Evolutionary conservation across 164 flowering plant genomes (phyloP).

Genomic region (Platanus orientalis): DNA sequence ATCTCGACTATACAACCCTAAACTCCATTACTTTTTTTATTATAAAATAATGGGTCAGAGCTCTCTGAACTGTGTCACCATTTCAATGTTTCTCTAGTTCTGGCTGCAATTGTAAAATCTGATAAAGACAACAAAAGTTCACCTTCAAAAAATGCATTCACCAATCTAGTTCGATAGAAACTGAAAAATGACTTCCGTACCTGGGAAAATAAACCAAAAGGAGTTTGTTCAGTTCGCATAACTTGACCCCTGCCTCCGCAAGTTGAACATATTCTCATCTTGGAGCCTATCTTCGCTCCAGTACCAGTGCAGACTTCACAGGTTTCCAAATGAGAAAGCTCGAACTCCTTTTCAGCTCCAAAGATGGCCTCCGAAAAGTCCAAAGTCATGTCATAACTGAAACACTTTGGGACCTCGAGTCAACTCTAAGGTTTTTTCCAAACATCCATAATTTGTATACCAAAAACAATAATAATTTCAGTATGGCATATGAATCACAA

Average conservation of each 20-base stretch:
- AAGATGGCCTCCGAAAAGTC: conserved; percentile 86
- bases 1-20: no score
- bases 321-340: conserved; percentile 86
- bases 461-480: no score
- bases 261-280: conserved; percentile 89
- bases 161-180: neutral
- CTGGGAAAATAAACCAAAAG: conserved; percentile 97
- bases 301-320: conserved; percentile 85
- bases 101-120: neutral
- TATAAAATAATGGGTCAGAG: no score
- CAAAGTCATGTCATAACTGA: conserved; percentile 84
- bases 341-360: conserved; percentile 92
- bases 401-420: conserved; percentile 30
- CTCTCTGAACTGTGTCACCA: no score
- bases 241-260: conserved; percentile 99
- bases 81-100: neutral
- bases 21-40: no score
- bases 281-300: conserved; percentile 87
- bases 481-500: no score
- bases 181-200: conserved; percentile 25
- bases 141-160: neutral
- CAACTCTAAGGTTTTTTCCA: conserved; percentile 11
- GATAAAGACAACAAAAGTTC: neutral
- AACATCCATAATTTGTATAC: neutral
- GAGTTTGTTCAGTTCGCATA: conserved; percentile 99